phyloP scores from a whole-genome alignment of 495 filamentous ascomycete species.

The Hypomontagnella monticulosa region DNA sequence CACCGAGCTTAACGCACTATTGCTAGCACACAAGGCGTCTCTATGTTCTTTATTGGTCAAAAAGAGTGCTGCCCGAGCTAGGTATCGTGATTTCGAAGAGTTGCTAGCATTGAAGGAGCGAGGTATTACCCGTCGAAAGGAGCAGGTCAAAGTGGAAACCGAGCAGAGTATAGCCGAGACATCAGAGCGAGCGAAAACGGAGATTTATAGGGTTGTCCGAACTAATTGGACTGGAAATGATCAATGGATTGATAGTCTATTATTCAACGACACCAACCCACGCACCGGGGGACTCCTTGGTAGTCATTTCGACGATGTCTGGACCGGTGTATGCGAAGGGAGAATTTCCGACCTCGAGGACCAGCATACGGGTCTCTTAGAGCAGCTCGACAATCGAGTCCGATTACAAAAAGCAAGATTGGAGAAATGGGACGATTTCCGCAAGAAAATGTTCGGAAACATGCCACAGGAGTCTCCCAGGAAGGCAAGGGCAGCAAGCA shows the following conservation, averaged over 20 bases:
- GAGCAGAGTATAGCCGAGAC: conserved; percentile 36
- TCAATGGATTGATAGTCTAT: conserved; percentile 71
- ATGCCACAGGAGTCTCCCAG: conserved; percentile 35
- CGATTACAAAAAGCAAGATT: conserved; percentile 70
- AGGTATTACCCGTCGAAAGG: conserved; percentile 53
- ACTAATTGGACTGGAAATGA: conserved; percentile 80
- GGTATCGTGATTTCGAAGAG: conserved; percentile 66
- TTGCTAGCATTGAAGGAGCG: conserved; percentile 63
- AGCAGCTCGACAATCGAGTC: conserved; percentile 71
- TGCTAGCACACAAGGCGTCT: conserved; percentile 75
- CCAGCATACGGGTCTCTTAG: conserved; percentile 58
- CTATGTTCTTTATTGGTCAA: conserved; percentile 61
- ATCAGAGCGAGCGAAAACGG: conserved; percentile 51
- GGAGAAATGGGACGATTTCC: conserved; percentile 76
- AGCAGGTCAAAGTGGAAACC: conserved; percentile 47
- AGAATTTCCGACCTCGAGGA: conserved; percentile 61
- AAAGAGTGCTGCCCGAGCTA: conserved; percentile 63
- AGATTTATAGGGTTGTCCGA: conserved; percentile 63
- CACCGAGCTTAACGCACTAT: conserved; percentile 68
- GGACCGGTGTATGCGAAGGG: conserved; percentile 67
- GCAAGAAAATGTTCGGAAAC: conserved; percentile 57
- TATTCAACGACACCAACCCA: conserved; percentile 69
- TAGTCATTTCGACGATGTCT: conserved; percentile 71
- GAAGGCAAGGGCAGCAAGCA: conserved; percentile 30
- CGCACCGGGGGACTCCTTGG: conserved; percentile 71